Percentiles rank a stretch among this genome's conserved stretches.
Conservation (phyloP, 2,329 filamentous ascomycete genomes). For the Hirsutella thompsonii region DNA sequence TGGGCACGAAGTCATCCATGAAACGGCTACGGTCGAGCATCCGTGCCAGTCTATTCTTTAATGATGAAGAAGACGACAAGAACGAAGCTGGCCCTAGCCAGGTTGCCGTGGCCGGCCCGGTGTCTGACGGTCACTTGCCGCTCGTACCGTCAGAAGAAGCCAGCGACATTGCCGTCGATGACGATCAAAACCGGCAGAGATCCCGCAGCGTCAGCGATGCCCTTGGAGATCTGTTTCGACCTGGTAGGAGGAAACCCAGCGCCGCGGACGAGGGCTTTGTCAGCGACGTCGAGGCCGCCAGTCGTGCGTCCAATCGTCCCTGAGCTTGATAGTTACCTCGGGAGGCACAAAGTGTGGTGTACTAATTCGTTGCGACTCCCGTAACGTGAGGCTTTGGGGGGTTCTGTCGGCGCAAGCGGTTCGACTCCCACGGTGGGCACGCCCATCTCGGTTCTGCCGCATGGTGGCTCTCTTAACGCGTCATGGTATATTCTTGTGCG, state of each 20-base stretch:
- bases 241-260: constrained; percentile 18
- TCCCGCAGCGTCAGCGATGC: constrained; percentile 29
- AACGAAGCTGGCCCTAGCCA: constrained; percentile 9
- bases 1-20: constrained; percentile 28
- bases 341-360: too few relatives aligned
- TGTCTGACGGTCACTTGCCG: constrained; percentile 14
- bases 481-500: too few relatives aligned
- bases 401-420: too few relatives aligned
- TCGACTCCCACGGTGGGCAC: too few relatives aligned
- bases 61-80: constrained; percentile 28
- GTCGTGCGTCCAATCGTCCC: not conserved
- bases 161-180: constrained; percentile 2
- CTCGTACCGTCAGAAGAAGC: constrained; percentile 8
- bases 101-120: constrained; percentile 7
- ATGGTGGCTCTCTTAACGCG: too few relatives aligned
- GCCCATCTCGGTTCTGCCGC: too few relatives aligned
- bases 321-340: too few relatives aligned
- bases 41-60: constrained; percentile 40
- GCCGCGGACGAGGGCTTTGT: constrained; percentile 5
- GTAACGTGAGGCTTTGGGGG: too few relatives aligned
- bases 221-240: constrained; percentile 25
- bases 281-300: not conserved
- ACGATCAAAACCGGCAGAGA: constrained; percentile 13
- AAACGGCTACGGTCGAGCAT: constrained; percentile 36
- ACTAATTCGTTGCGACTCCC: too few relatives aligned